Base-by-base conservation (phyloP, 106 monocot genomes). In the Allium fistulosum region DNA sequence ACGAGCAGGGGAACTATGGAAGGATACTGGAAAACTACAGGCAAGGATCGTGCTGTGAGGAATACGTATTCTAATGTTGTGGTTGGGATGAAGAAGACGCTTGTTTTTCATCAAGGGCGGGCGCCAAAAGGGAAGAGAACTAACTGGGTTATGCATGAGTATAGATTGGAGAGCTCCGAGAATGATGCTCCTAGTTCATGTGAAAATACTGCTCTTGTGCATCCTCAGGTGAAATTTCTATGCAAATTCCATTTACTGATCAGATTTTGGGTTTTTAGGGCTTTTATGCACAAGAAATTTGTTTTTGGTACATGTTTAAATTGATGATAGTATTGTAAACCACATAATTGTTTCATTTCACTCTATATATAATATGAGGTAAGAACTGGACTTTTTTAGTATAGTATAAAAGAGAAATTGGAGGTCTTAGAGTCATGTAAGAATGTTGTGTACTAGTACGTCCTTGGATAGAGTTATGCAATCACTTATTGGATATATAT, bases 121-220 rank as follows among this genome's bases (percentile, higher is more conserved):
- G 88, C 93, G 2, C 88, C 88, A 11, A 61, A 57, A 7, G 93
- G 88, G 18, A 56, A 77, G 72, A 65, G 93, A 58, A 89, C 93
- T 17, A 83, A 91, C 57, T 94, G 94, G 94, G 91, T 94, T 51
- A 94, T 94, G 94, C 94, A 94, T 37, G 94, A 94, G 66, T 94
- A 94, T 60, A 80, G 91, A 17, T 75, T 94, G 11, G 90, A 90
- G 27, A 12, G 65, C 8, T 76, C 67, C 4, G 51, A 11, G 1
- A 26, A 16, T 18, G 28, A 8, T 49, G 48, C 49, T 49, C 0
- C 46, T 11, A 14, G 15, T 8, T 46, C 63, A 17, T 59, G 17
- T 2, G 59, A 18, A 17, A 10, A 55, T 55, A 5, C 26, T 61
- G 46, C 60, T 28, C 60, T 61, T 61, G 14, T 48, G n/a, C 2